A percentile compares a stretch with the other conserved stretches of the same genome.
Conservation (phyloP, 805 yeast genomes). For the Pichia phayaonensis region DNA sequence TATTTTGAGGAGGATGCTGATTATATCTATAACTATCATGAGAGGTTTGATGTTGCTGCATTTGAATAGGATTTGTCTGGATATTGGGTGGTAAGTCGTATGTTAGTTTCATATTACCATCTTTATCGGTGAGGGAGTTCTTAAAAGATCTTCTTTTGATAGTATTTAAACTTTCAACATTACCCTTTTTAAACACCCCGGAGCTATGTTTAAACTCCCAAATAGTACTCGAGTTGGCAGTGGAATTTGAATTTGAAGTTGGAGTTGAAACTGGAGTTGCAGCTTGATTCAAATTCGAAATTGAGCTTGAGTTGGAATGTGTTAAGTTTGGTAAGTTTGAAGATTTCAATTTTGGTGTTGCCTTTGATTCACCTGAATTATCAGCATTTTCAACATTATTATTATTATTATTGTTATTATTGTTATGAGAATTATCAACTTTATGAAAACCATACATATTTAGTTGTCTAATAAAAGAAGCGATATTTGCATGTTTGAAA, state of each 20-base stretch:
- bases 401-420: background rate
- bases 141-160: conserved; percentile 68
- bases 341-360: background rate
- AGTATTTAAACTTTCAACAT: conserved; percentile 58
- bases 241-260: conserved; percentile 3
- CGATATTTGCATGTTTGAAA: conserved; percentile 76
- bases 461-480: conserved; percentile 69
- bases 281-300: background rate
- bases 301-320: background rate
- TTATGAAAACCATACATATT: conserved; percentile 83
- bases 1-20: background rate
- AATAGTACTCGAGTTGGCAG: conserved; percentile 2
- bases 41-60: background rate
- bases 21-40: background rate
- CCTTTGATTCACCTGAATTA: conserved; percentile 1
- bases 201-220: conserved; percentile 93
- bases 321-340: background rate
- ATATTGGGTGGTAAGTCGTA: conserved; percentile 7
- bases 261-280: background rate
- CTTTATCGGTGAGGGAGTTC: conserved; percentile 24
- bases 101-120: conserved; percentile 22
- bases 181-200: conserved; percentile 74
- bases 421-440: conserved; percentile 42
- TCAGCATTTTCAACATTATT: no score
- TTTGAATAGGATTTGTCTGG: background rate